Evolutionary conservation across 2,329 filamentous ascomycete genomes (phyloP), one percentile per base, ranked within the genome.

Genomic region (Diaporthe citri): DNA sequence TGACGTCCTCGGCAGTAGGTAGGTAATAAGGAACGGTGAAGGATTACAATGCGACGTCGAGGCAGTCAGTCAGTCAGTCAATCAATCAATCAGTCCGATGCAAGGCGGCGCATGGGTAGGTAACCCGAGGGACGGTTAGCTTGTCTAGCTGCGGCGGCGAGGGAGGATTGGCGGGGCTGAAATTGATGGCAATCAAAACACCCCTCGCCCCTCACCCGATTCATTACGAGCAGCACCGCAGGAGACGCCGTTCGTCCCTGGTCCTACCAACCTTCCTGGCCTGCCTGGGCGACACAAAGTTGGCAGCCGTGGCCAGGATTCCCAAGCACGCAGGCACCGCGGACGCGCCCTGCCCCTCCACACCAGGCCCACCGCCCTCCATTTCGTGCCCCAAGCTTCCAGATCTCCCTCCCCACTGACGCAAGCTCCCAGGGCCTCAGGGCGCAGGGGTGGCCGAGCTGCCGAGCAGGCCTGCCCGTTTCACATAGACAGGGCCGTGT

Each of bases 141-240:
- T 39, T 67, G 64, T 69, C 34, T 55, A 69, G 48, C 22, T 69
- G 64, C 64, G 64, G 64, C 64, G 34, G 31, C 64, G 36, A 52
- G 34, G 48, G 57, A 62, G 52, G 70, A 43, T 56, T 72, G 71
- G 71, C 71, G 57, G 57, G 31, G 70, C 59, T 72, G 71, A 60
- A 72, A 72, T 64, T 72, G 71, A 72, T 62, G 71, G 71, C 71
- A 72, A 72, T 72, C 71, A 72, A 72, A 72, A 56, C 71, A 55
- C n/a, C 64, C 64, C 48, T 69, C 64, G 64, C 64, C 71, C 71
- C 71, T 72, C 71, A 52, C 51, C 71, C 20, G 57, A 43, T 64
- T 62, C 59, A 72, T 72, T 72, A 64, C 28, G 71, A 72, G 57
- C 46, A 64, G 71, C 57, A 31, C n/a, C 10, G 13, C 46, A 39